phyloP scores from a whole-genome alignment of 352 stramenopile species.

The Plasmopara viticola region DNA sequence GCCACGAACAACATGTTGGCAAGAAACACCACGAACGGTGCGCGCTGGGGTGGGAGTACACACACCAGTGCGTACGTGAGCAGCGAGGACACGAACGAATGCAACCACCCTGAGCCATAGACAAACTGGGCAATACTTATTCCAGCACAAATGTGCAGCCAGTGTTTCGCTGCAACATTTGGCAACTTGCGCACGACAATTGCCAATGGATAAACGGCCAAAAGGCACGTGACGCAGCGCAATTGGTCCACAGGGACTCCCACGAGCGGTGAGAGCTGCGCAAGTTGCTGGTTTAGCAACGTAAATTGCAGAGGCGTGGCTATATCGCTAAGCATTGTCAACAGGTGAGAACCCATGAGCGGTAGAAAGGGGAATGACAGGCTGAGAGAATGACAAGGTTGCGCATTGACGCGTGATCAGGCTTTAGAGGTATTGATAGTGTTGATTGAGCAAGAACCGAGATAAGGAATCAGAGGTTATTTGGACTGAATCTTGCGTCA shows the following conservation, averaged over 20 bases:
- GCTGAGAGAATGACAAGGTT: constrained; percentile 10
- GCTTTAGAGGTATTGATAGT: no score
- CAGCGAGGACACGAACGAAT: constrained; percentile 89
- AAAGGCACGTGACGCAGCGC: constrained; percentile 86
- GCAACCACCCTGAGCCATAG: constrained; percentile 88
- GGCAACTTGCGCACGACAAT: constrained; percentile 84
- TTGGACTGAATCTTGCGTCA: no score
- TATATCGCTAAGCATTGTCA: constrained; percentile 20
- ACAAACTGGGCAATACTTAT: constrained; percentile 94
- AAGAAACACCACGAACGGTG: constrained; percentile 85
- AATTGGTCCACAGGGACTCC: constrained; percentile 58
- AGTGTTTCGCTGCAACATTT: constrained; percentile 79
- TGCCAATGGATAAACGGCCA: constrained; percentile 90
- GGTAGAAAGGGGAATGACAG: constrained; percentile 15
- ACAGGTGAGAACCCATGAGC: constrained; percentile 10
- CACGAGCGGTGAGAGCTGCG: constrained; percentile 22
- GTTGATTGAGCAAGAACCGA: no score
- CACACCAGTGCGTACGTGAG: constrained; percentile 83
- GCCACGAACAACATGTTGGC: constrained; percentile 92
- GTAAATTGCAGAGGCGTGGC: constrained; percentile 50
- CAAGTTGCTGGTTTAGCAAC: constrained; percentile 42
- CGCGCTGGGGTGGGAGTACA: constrained; percentile 35
- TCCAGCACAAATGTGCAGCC: constrained; percentile 87
- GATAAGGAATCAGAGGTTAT: no score
- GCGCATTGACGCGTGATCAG: background rate